Percentiles rank a stretch among this genome's conserved stretches.
Conservation (phyloP, 768 basidiomycete genomes). For the Dacryopinax spathularia region DNA sequence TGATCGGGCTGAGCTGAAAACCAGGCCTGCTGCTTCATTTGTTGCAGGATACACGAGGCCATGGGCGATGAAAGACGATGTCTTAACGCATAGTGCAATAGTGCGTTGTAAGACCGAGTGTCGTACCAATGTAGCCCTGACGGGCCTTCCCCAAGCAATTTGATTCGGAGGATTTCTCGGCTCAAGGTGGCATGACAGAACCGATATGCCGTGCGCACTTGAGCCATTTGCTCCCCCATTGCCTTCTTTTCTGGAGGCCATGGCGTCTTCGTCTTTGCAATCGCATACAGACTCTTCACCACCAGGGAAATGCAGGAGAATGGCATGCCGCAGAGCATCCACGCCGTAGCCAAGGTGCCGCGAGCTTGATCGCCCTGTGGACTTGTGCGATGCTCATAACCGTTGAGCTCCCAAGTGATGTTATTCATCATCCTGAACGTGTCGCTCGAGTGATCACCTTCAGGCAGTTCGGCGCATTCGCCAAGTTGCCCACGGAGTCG, state of each 20-base stretch:
- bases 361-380: background rate
- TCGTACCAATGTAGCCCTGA: conserved; percentile 23
- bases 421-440: background rate
- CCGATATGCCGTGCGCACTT: background rate
- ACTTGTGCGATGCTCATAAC: background rate
- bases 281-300: background rate
- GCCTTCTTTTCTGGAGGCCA: no score
- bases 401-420: background rate
- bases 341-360: background rate
- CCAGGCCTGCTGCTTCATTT: conserved; percentile 37
- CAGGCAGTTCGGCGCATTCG: background rate
- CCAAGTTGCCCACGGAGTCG: background rate
- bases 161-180: background rate
- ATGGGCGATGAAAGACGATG: conserved; percentile 39
- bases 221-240: background rate
- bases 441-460: background rate
- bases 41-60: conserved; percentile 36
- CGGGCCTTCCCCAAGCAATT: background rate
- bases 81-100: conserved; percentile 52
- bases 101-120: conserved; percentile 39
- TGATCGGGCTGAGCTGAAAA: conserved; percentile 33
- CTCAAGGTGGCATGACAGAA: background rate
- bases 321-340: background rate
- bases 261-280: background rate
- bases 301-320: background rate